Conservation (phyloP, 345 rosid genomes). For the Noccaea caerulescens region DNA sequence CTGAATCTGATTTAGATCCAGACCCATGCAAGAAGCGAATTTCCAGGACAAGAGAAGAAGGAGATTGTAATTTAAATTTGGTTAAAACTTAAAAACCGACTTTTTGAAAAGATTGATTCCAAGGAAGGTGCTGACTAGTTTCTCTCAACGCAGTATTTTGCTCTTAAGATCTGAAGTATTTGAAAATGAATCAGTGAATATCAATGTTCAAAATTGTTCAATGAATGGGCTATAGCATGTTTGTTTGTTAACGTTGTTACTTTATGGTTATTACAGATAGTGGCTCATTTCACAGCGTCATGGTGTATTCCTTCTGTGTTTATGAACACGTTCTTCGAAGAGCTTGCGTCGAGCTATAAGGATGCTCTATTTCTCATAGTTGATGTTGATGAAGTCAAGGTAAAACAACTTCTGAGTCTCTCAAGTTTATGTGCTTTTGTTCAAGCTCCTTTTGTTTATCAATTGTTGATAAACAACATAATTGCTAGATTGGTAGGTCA, state of each 20-base stretch:
- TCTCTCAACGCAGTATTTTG: constrained; percentile 9
- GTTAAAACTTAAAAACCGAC: not conserved
- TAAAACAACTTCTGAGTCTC: constrained; percentile 28
- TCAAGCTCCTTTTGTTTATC: no score
- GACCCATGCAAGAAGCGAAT: not conserved
- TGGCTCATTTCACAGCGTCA: constrained; percentile 86
- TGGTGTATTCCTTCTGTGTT: constrained; percentile 96
- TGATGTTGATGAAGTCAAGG: constrained; percentile 94
- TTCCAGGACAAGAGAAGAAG: not conserved
- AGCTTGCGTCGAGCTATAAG: constrained; percentile 59
- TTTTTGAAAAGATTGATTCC: not conserved
- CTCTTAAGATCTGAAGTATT: not conserved
- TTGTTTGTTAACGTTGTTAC: not conserved
- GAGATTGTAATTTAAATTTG: not conserved
- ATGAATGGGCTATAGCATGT: constrained; percentile 11
- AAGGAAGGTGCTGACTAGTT: not conserved
- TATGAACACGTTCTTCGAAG: constrained; percentile 80
- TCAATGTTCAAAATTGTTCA: not conserved
- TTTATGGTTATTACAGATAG: constrained; percentile 52
- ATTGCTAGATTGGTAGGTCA: not conserved
- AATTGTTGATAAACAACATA: not conserved
- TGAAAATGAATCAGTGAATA: not conserved
- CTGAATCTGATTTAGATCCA: constrained; percentile 10
- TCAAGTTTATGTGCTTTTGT: not conserved
- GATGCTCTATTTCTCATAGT: constrained; percentile 77